Conservation (phyloP, 1,139 yeast species). For the Blastobotrys raffinosifermentans region DNA sequence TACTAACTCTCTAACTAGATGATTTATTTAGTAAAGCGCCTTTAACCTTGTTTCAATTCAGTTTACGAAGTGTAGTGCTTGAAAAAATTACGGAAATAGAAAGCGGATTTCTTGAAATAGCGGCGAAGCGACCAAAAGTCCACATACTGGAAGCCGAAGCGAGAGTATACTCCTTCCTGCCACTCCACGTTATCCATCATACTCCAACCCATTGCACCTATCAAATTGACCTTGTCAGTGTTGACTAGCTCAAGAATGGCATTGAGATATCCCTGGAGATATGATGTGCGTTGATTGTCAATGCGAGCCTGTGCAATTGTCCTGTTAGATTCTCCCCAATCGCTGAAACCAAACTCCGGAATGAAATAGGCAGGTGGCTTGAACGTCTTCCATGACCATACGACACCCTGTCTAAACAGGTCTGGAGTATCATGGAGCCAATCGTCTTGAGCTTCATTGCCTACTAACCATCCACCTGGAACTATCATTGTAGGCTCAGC, state of each 20-base stretch:
- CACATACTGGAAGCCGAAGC: conserved; percentile 37
- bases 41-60: neutral
- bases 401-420: conserved; percentile 20
- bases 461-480: conserved; percentile 32
- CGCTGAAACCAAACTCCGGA: conserved; percentile 37
- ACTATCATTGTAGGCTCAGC: conserved; percentile 18
- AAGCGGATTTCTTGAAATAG: conserved; percentile 35
- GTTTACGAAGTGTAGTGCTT: conserved; percentile 10
- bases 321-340: conserved; percentile 32
- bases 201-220: conserved; percentile 37
- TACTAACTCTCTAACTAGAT: neutral
- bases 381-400: conserved; percentile 25
- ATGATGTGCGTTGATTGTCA: conserved; percentile 33
- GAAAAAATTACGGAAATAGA: conserved; percentile 24
- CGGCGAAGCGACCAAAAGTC: conserved; percentile 34
- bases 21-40: too few species aligned
- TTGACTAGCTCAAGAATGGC: conserved; percentile 28
- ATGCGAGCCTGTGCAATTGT: conserved; percentile 28
- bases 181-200: conserved; percentile 37
- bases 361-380: conserved; percentile 23
- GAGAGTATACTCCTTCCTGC: conserved; percentile 30
- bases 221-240: conserved; percentile 30
- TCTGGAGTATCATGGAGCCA: conserved; percentile 24
- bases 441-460: conserved; percentile 27
- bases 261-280: conserved; percentile 32